Conservation (phyloP, 2,329 filamentous ascomycete genomes). For the Talaromyces sp. region DNA sequence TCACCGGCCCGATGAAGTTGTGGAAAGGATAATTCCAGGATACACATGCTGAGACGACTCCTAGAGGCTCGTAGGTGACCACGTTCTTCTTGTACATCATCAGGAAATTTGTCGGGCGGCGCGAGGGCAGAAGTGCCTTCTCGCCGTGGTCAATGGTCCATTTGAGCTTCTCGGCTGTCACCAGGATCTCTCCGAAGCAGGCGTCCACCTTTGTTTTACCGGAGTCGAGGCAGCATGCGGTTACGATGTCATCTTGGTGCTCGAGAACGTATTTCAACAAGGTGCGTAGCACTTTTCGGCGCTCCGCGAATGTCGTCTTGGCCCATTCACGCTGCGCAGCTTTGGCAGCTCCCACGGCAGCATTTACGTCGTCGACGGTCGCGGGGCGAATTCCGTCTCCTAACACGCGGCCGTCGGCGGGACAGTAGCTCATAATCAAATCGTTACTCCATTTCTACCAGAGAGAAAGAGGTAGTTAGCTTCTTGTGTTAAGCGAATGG, state of each 20-base stretch:
- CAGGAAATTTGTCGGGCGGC: constrained; percentile 82
- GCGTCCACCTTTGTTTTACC: constrained; percentile 97
- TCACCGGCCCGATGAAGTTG: constrained; percentile 88
- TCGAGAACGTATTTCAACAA: constrained; percentile 82
- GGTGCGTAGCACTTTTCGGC: constrained; percentile 77
- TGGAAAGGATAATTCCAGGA: constrained; percentile 99
- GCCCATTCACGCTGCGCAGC: constrained; percentile 78
- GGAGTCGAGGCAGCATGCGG: constrained; percentile 84
- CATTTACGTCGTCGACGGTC: constrained; percentile 76
- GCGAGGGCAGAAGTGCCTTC: constrained; percentile 70
- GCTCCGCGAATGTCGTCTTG: constrained; percentile 73
- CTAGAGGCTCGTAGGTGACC: constrained; percentile 87
- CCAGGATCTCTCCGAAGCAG: constrained; percentile 88
- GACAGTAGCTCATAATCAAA: constrained; percentile 59
- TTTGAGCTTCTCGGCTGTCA: constrained; percentile 88
- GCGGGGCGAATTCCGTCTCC: constrained; percentile 68
- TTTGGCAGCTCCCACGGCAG: constrained; percentile 71
- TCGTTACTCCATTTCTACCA: constrained; percentile 43
- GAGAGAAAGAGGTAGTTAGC: constrained; percentile 17
- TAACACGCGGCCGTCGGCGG: constrained; percentile 83
- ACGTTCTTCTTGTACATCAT: constrained; percentile 96
- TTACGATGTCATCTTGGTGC: constrained; percentile 84
- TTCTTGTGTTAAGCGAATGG: not conserved
- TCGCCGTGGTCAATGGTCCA: constrained; percentile 95
- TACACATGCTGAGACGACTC: constrained; percentile 88